These are phyloP conservation scores for Xylaria palmicola DNA, from an alignment of 495 filamentous ascomycete species.

Conservation along the genomic window DNA sequence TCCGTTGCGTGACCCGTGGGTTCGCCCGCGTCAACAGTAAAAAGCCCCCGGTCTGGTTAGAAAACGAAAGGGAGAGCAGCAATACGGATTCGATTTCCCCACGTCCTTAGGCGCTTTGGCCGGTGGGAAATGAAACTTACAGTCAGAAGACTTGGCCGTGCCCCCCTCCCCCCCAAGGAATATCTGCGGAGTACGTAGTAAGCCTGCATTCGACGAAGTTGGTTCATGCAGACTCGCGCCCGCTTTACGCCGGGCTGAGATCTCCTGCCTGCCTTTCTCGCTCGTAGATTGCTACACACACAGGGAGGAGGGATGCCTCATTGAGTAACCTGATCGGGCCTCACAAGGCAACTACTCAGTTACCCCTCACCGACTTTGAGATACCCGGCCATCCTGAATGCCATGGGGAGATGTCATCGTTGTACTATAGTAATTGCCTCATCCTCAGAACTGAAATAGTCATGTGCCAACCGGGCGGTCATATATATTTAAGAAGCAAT, in stretches of 20 bases:
- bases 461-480: too few species aligned
- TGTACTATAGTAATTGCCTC: too few species aligned
- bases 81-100: too few species aligned
- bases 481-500: not conserved
- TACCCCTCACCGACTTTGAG: not conserved
- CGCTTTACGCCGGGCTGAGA: not conserved
- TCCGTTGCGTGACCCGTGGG: too few species aligned
- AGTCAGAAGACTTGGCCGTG: too few species aligned
- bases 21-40: too few species aligned
- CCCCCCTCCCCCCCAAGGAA: not conserved
- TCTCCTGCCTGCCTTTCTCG: not conserved
- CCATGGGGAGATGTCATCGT: too few species aligned
- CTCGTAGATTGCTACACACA: not conserved
- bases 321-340: not conserved
- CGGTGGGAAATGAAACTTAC: too few species aligned
- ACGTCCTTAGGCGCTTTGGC: too few species aligned
- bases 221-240: not conserved
- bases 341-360: not conserved
- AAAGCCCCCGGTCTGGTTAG: too few species aligned
- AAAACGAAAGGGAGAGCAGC: too few species aligned
- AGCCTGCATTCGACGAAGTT: not conserved
- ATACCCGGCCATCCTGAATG: not conserved
- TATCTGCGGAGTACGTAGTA: not conserved
- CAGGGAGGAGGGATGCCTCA: not conserved
- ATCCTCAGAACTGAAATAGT: too few species aligned